These are phyloP conservation scores for Ensete glaucum DNA, from an alignment of 176 grass and related monocot species.

Conservation along the genomic window DNA sequence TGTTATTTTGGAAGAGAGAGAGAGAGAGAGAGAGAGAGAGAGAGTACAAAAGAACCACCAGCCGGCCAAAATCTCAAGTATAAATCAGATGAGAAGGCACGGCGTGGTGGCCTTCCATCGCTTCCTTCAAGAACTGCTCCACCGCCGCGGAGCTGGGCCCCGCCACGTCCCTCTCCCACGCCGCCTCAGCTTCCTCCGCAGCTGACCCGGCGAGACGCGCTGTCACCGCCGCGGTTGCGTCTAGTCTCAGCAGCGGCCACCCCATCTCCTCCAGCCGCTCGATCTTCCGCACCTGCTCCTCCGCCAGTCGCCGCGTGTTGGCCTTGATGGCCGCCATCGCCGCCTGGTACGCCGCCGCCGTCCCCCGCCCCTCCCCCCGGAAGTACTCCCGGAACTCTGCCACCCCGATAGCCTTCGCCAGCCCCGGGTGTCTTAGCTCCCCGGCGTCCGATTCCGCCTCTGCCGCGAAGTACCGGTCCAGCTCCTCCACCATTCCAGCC, in stretches of 20 bases:
- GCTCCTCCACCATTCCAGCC: slow-evolving; percentile 61
- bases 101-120: not conserved
- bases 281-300: slow-evolving; percentile 55
- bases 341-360: not conserved
- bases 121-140: slow-evolving; percentile 26
- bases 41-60: too few species aligned
- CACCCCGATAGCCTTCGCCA: slow-evolving; percentile 67
- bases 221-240: slow-evolving; percentile 40
- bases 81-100: too few species aligned
- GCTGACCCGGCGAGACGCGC: slow-evolving; percentile 17
- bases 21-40: too few species aligned
- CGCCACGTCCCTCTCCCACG: slow-evolving; percentile 54
- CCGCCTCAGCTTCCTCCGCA: not conserved
- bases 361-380: not conserved
- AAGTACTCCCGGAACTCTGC: slow-evolving; percentile 45
- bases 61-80: too few species aligned
- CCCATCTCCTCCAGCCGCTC: slow-evolving; percentile 37
- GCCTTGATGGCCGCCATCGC: slow-evolving; percentile 55
- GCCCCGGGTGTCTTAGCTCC: slow-evolving; percentile 29
- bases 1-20: too few species aligned
- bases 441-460: slow-evolving; percentile 5
- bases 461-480: slow-evolving; percentile 36
- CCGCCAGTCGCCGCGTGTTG: slow-evolving; percentile 48
- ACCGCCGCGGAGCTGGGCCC: slow-evolving; percentile 33
- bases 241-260: slow-evolving; percentile 43